A percentile compares a stretch with the other conserved stretches of the same genome.
Evolutionary conservation across 495 filamentous ascomycete species (phyloP).

Genomic region (Penicillium crystallinum): DNA sequence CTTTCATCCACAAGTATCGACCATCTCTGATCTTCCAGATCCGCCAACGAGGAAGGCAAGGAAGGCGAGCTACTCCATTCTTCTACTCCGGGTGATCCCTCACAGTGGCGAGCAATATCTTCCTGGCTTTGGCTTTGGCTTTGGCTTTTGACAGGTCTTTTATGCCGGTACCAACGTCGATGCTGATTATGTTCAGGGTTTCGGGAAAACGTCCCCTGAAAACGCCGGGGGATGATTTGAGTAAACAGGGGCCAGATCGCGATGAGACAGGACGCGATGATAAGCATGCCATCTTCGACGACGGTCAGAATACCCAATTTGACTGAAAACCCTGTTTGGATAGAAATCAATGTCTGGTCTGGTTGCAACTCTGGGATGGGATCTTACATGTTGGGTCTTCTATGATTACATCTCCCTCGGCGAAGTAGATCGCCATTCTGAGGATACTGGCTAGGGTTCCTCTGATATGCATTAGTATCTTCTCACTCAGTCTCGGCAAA

Average conservation of each 20-base stretch:
- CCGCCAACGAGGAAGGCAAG: conserved; percentile 13
- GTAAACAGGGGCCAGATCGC: conserved; percentile 20
- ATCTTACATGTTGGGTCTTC: conserved; percentile 18
- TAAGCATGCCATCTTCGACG: conserved; percentile 11
- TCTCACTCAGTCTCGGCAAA: background rate
- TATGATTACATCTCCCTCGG: background rate
- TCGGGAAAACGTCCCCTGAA: background rate
- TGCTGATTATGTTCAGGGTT: background rate
- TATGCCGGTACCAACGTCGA: background rate
- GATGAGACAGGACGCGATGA: conserved; percentile 19
- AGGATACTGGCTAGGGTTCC: conserved; percentile 17
- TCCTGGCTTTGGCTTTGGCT: background rate
- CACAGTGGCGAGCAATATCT: background rate
- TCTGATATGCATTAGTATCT: conserved; percentile 1
- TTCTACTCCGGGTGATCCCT: background rate
- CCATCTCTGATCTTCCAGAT: conserved; percentile 17
- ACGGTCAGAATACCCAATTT: conserved; percentile 9
- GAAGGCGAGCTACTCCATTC: conserved; percentile 4
- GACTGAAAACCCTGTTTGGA: conserved; percentile 7
- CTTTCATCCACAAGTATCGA: conserved; percentile 5
- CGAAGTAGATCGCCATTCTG: conserved; percentile 13
- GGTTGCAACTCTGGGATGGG: background rate
- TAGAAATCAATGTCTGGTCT: background rate
- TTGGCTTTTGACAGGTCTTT: background rate
- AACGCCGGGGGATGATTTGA: conserved; percentile 4